phyloP scores from a whole-genome alignment of 352 stramenopile species.

The Phytophthora ramorum region DNA sequence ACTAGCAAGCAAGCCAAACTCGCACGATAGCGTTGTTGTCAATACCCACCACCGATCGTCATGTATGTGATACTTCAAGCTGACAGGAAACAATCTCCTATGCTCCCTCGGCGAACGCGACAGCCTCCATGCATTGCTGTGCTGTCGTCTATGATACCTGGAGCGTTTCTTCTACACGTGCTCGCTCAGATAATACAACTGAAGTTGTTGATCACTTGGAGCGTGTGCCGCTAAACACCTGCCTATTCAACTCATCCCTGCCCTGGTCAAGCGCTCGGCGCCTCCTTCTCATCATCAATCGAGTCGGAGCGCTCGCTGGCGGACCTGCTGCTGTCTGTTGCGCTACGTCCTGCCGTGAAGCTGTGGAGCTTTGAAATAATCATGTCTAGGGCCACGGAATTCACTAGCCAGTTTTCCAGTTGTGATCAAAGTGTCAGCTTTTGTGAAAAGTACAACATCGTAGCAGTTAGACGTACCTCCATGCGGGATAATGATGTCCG shows the following conservation, averaged over 20 bases:
- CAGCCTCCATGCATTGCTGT: constrained; percentile 20
- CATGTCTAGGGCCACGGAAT: constrained; percentile 94
- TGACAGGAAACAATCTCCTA: not conserved
- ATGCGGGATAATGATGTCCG: constrained; percentile 96
- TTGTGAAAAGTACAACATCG: too few relatives aligned
- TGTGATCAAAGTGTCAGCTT: too few relatives aligned
- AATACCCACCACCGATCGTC: constrained; percentile 7
- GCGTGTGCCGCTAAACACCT: constrained; percentile 22
- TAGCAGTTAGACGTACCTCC: constrained; percentile 37
- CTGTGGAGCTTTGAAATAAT: constrained; percentile 91
- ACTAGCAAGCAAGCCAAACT: constrained; percentile 22
- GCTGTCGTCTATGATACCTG: constrained; percentile 14
- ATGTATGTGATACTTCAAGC: constrained; percentile 15
- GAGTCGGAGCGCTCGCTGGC: constrained; percentile 59
- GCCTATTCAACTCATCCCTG: constrained; percentile 27
- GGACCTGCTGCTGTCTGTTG: constrained; percentile 48
- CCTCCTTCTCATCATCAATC: constrained; percentile 46
- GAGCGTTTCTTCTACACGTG: constrained; percentile 19
- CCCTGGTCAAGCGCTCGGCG: constrained; percentile 16
- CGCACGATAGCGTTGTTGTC: constrained; percentile 2
- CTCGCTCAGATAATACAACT: constrained; percentile 33
- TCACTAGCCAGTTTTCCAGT: constrained; percentile 42
- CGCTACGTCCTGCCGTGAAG: constrained; percentile 57
- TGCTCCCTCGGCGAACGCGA: not conserved
- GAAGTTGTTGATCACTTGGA: constrained; percentile 30